Evolutionary conservation across 2,329 filamentous ascomycete species (phyloP), one percentile per base, ranked within the genome.

Genomic region (Hypoxylon sp.): DNA sequence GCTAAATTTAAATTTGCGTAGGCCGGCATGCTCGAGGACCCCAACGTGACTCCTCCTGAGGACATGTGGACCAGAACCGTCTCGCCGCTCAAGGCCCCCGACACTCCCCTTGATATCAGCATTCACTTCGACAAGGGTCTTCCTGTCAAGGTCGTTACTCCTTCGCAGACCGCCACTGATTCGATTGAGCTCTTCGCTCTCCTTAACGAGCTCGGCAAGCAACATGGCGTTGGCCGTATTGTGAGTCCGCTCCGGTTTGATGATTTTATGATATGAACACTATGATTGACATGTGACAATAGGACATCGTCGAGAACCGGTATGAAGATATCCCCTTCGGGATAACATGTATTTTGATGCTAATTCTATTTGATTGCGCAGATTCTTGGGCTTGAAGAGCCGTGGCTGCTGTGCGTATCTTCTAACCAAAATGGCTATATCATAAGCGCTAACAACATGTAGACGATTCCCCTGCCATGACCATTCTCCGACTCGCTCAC

Each of bases 31-130:
- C 85, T 93, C 66, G 91, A 93, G 81, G 88, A 89, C 72, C 86
- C 86, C 48, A 81, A 87, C 77, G 83, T 86, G 74, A 89, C 90
- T 66, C 88, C 92, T 40, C 92, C 92, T 61, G 85, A 87, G 74
- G 91, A 95, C 79, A 92, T 95, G 89, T 95, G 93, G 93, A 95
- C 89, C 76, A 84, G 91, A 76, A 92, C 90, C 64, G 82, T 87
- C 64, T 90, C 92, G 76, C 92, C 92, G 44, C 81, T 87, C 70
- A 87, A 89, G 68, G 92, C 92, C 2, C 92, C 92, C 66, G 86
- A 94, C 77, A 83, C 87, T 77, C 90, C 91, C 40, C 86, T 89
- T 77, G 88, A 94, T 79, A 90, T 94, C 83, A 90, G 89, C 67
- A 78, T 94, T 69, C 82, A 87, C 78, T 95, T 94, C 80, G 85